phyloP scores from a whole-genome alignment of 2,329 filamentous ascomycete genomes.

The Fusarium sambucinum region DNA sequence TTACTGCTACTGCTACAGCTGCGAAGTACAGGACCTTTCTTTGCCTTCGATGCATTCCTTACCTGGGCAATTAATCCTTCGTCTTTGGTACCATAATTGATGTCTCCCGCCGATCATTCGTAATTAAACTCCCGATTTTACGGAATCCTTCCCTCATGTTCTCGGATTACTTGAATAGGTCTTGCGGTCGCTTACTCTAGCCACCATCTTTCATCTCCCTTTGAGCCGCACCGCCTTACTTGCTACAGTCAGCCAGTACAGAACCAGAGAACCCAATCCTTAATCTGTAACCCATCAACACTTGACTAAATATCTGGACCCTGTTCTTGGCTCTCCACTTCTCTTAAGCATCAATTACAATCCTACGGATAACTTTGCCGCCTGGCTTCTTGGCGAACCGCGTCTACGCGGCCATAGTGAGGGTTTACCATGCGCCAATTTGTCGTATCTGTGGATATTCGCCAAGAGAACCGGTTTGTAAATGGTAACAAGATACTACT shows the following conservation, averaged over 20 bases:
- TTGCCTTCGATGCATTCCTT: background rate
- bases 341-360: background rate
- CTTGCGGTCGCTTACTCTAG: slow-evolving; percentile 12
- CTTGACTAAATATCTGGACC: background rate
- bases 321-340: slow-evolving; percentile 8
- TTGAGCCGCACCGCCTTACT: background rate
- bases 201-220: background rate
- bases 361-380: slow-evolving; percentile 9
- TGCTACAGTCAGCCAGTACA: background rate
- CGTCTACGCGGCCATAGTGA: slow-evolving; percentile 27
- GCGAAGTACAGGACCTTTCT: background rate
- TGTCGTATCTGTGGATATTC: background rate
- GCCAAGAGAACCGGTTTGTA: slow-evolving; percentile 6
- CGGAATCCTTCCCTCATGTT: background rate
- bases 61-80: background rate
- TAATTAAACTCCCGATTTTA: slow-evolving; percentile 7
- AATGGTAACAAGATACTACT: background rate
- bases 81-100: no score
- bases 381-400: slow-evolving; percentile 20
- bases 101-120: slow-evolving; percentile 13
- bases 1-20: no score
- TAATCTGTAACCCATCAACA: background rate
- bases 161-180: slow-evolving; percentile 13
- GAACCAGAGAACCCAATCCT: background rate
- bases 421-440: slow-evolving; percentile 17